Evolutionary conservation across 2,329 filamentous ascomycete species (phyloP).

Genomic region (Blastomyces gilchristii): DNA sequence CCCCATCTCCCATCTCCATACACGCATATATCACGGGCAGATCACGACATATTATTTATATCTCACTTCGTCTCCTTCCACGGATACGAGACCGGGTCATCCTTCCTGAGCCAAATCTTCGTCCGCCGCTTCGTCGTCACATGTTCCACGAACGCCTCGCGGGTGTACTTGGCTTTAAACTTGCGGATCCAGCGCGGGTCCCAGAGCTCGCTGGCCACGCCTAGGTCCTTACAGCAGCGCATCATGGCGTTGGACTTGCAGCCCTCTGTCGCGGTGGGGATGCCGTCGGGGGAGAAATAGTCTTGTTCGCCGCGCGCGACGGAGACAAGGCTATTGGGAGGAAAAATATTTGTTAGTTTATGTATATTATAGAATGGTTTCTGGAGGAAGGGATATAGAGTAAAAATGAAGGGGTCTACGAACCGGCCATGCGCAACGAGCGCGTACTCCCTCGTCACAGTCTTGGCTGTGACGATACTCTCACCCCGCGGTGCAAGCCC

Average conservation of each 20-base stretch:
- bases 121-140: constrained; percentile 74
- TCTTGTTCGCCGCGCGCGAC: constrained; percentile 90
- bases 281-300: constrained; percentile 81
- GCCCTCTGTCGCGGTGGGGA: constrained; percentile 89
- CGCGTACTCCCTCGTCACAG: constrained; percentile 83
- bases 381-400: background rate
- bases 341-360: background rate
- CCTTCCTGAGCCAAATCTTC: constrained; percentile 78
- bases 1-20: background rate
- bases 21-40: background rate
- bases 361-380: background rate
- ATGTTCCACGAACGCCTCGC: constrained; percentile 87
- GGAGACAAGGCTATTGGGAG: constrained; percentile 62
- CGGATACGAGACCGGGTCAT: constrained; percentile 59
- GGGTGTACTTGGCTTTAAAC: constrained; percentile 64
- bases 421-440: constrained; percentile 81
- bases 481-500: constrained; percentile 81
- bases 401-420: background rate
- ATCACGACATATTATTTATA: background rate
- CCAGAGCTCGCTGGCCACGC: constrained; percentile 91
- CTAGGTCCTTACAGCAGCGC: constrained; percentile 96
- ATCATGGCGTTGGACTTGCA: constrained; percentile 97
- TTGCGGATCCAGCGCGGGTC: constrained; percentile 81
- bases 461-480: constrained; percentile 69
- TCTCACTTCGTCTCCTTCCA: constrained; percentile 40